Evolutionary conservation across 2,329 filamentous ascomycete genomes (phyloP).

Genomic region (Aspergillus fumigatus): DNA sequence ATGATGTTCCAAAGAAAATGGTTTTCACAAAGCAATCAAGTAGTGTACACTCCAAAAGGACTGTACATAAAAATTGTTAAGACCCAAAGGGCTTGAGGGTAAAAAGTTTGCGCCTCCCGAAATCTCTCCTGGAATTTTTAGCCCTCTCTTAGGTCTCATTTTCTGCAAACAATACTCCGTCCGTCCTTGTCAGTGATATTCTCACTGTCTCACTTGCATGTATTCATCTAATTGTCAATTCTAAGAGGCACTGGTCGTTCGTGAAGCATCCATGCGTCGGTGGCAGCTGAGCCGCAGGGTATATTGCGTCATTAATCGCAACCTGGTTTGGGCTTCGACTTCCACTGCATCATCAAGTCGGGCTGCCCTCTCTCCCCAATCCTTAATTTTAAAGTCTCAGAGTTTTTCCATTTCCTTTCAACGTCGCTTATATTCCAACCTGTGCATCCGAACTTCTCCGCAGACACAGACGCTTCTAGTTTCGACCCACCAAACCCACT

Average conservation of each 20-base stretch:
- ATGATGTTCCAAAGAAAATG: not conserved
- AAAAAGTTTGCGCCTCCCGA: not conserved
- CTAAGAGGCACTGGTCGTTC: not conserved
- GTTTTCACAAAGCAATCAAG: not conserved
- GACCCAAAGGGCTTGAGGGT: not conserved
- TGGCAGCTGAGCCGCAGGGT: slow-evolving; percentile 12
- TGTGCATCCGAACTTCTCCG: not conserved
- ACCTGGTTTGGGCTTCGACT: slow-evolving; percentile 10
- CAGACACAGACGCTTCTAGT: not conserved
- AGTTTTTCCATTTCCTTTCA: not conserved
- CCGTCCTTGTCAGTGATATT: not conserved
- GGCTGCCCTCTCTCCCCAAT: not conserved
- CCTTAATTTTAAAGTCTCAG: not conserved
- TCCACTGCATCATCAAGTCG: slow-evolving; percentile 8
- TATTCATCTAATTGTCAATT: not conserved
- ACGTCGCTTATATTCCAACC: not conserved
- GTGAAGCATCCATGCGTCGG: slow-evolving; percentile 7
- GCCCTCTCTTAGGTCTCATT: not conserved
- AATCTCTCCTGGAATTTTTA: not conserved
- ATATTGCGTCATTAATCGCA: slow-evolving; percentile 25
- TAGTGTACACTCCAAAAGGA: not conserved
- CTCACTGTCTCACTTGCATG: not conserved
- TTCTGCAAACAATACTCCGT: not conserved
- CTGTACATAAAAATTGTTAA: not conserved
- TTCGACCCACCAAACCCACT: not conserved